phyloP scores from a whole-genome alignment of 768 basidiomycete genomes.

The Kwoniella sp. region DNA sequence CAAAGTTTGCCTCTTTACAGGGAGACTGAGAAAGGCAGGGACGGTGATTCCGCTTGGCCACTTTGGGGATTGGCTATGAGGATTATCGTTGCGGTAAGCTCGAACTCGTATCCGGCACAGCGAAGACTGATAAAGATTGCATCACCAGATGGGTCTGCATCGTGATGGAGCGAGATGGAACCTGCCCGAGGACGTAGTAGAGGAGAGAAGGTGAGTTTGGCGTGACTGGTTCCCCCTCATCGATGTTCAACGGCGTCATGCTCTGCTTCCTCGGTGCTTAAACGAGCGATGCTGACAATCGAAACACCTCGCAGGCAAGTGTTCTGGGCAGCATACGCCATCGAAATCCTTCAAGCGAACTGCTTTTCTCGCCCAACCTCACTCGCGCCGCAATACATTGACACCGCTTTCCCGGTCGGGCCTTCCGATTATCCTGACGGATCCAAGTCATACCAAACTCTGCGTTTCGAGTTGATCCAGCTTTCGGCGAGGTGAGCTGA shows the following conservation, averaged over 20 bases:
- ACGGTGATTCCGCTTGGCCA: constrained; percentile 42
- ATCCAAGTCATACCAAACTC: constrained; percentile 15
- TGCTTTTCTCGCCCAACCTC: constrained; percentile 29
- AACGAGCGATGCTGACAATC: not conserved
- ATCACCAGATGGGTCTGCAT: constrained; percentile 27
- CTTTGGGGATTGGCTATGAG: constrained; percentile 37
- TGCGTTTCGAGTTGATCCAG: constrained; percentile 22
- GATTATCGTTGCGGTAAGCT: constrained; percentile 28
- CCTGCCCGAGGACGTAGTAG: constrained; percentile 23
- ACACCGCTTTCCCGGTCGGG: constrained; percentile 15
- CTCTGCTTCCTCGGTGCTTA: not conserved
- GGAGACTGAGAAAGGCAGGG: constrained; percentile 35
- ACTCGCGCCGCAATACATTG: constrained; percentile 15
- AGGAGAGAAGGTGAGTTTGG: constrained; percentile 20
- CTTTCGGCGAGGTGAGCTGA: constrained; percentile 20
- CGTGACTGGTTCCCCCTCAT: too few relatives aligned
- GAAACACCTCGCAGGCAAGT: constrained; percentile 16
- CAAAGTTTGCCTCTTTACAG: too few relatives aligned
- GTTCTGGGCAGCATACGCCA: constrained; percentile 27
- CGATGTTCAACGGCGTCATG: not conserved
- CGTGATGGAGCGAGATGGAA: constrained; percentile 26
- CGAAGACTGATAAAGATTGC: not conserved
- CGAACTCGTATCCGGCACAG: not conserved
- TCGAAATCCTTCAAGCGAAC: constrained; percentile 28
- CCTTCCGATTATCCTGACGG: constrained; percentile 14